Evolutionary conservation across 805 yeast genomes (phyloP), one percentile per base, ranked within the genome.

Genomic region (Monosporozyma solicola): DNA sequence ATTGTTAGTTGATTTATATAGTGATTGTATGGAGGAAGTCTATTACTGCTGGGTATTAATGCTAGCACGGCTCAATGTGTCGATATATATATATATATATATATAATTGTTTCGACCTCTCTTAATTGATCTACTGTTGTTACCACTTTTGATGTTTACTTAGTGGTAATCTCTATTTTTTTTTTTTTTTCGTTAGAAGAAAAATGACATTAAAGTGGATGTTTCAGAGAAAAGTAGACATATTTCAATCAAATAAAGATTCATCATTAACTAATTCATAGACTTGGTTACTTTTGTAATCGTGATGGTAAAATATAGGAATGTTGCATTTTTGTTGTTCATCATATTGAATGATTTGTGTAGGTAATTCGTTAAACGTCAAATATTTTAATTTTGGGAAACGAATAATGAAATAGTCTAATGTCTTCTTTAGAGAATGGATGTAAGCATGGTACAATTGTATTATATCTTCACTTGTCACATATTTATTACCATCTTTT

Each of bases 281-380:
- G 1, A 64, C 57, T 52, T 66, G 70, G 50, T 67, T 67, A 41
- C 63, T 65, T 37, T 53, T 54, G 47, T 66, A 67, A 16, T 56
- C 57, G 3, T 54, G 15, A 25, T 55, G 52, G 48, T 61, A 58
- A 47, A 64, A 67, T 2, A 66, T 48, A 8, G 71, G 71, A 11
- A 62, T 50, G 41, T 61, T 64, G 51, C 63, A 63, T 48, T 48
- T 59, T 56, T 67, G 71, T 15, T 57, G 57, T 29, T 57, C 64
- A 25, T 61, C 65, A 15, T 59, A 59, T 41, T 61, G 57, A 20
- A 58, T 48, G 7, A 70, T 53, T 44, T 60, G 55, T 2, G 73
- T 66, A 1, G 74, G 67, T 15, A 70, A 51, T 45, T 68, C 74
- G 50, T 71, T 71, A 11, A 72, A 49, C 1, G 65, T 65, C 48